Conservation (phyloP, 2,329 filamentous ascomycete genomes). For the Epichloe amarillans region DNA sequence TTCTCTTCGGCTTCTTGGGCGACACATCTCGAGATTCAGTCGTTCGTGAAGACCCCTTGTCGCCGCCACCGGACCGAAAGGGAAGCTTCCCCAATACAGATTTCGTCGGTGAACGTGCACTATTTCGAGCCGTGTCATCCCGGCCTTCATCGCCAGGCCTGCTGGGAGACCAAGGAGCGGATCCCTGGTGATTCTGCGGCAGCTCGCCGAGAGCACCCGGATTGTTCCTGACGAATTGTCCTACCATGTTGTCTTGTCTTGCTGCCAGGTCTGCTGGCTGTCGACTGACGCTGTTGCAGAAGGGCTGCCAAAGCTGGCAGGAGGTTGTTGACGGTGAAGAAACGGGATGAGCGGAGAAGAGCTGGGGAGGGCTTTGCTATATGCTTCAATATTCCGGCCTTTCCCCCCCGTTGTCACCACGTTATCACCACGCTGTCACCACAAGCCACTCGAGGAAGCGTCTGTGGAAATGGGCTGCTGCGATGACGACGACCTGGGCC, state of each 20-base stretch:
- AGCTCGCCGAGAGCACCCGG: constrained; percentile 41
- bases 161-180: constrained; percentile 24
- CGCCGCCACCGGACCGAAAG: constrained; percentile 26
- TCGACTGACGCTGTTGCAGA: background rate
- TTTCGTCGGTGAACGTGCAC: constrained; percentile 8
- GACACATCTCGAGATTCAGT: constrained; percentile 33
- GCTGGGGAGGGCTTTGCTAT: constrained; percentile 6
- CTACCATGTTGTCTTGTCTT: constrained; percentile 19
- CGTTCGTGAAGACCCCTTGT: constrained; percentile 19
- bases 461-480: background rate
- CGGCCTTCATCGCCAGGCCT: constrained; percentile 21
- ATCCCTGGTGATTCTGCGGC: constrained; percentile 39
- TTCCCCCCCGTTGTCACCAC: background rate
- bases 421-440: background rate
- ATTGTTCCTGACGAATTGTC: constrained; percentile 22
- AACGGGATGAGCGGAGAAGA: constrained; percentile 25
- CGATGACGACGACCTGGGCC: background rate
- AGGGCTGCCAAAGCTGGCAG: constrained; percentile 22
- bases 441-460: background rate
- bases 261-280: background rate
- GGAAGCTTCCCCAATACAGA: constrained; percentile 25
- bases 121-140: constrained; percentile 12
- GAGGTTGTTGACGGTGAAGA: constrained; percentile 35
- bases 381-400: constrained; percentile 1
- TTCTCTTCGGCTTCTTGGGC: constrained; percentile 57